Evolutionary conservation across 164 flowering plant species (phyloP), one percentile per base, ranked within the genome.

Genomic region (Sextonia rubra): DNA sequence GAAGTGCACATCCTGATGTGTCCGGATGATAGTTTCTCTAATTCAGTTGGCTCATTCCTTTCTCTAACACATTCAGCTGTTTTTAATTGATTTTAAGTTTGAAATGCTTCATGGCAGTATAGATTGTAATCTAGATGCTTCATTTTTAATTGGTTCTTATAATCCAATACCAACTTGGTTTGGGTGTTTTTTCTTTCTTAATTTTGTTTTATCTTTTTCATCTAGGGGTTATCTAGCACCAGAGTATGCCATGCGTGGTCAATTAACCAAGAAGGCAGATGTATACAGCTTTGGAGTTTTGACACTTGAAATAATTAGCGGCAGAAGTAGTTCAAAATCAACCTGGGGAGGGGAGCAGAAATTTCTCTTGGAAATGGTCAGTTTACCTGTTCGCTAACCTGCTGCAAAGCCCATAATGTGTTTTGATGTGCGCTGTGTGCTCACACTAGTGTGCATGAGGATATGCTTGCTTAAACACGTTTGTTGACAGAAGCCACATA

Each of bases 181-280:
- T n/a, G 9, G 48, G 30, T 37, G 4, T 7, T 37, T 37, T 37
- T 68, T n/a, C n/a, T n/a, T n/a, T n/a, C n/a, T n/a, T n/a, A n/a
- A n/a, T n/a, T n/a, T n/a, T n/a, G n/a, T n/a, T n/a, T n/a, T n/a
- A n/a, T n/a, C n/a, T n/a, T 73, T 71, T 75, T 47, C 48, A 26
- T 85, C 78, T 87, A 91, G 97, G 32, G 97, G 97, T 73, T 91
- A 91, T 82, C 80, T 91, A 76, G 97, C 97, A 68, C 97, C 97
- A 70, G 97, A 91, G 69, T 91, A 91, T 76, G 94, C 88, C 60
- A 20, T 84, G 79, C 91, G 87, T 24, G 97, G 94, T 71, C 90
- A 89, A 75, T 73, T 91, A 66, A 91, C 97, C 20, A 75, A 74
- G 85, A 91, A 87, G 84, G 97, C 97, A 25, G 97, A 91, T 73